Evolutionary conservation across 2,329 filamentous ascomycete species (phyloP).

Genomic region (Orbilia javanica): DNA sequence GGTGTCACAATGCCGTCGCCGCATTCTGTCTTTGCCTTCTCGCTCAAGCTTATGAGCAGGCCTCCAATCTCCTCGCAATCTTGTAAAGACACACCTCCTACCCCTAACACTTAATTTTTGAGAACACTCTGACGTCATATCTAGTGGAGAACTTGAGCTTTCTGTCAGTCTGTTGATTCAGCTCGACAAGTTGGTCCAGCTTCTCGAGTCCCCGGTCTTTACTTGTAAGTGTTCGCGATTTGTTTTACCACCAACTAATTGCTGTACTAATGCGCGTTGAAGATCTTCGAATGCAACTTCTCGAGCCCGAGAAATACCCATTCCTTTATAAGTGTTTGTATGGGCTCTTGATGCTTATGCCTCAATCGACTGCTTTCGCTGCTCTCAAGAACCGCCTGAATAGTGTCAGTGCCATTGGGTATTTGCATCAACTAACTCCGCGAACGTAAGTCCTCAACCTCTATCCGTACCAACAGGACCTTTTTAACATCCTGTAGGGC

Average conservation of each 20-base stretch:
- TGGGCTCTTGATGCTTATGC: conserved; percentile 96
- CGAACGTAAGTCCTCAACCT: conserved; percentile 74
- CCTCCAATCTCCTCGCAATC: conserved; percentile 93
- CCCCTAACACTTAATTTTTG: background rate
- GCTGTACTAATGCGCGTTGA: conserved; percentile 31
- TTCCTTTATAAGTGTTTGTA: conserved; percentile 98
- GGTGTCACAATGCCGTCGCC: conserved; percentile 98
- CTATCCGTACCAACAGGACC: background rate
- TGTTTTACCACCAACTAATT: background rate
- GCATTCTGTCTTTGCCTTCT: conserved; percentile 96
- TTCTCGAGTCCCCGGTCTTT: conserved; percentile 96
- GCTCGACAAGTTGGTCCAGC: conserved; percentile 96
- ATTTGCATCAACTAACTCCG: conserved; percentile 81
- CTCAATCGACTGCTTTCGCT: conserved; percentile 96
- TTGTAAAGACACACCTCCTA: conserved; percentile 73
- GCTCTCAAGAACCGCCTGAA: conserved; percentile 96
- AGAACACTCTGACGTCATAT: conserved; percentile 57
- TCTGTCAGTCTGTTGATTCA: conserved; percentile 98
- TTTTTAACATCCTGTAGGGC: conserved; percentile 11
- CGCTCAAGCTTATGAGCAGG: conserved; percentile 97
- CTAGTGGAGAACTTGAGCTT: conserved; percentile 97
- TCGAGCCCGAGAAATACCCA: conserved; percentile 94
- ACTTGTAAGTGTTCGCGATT: conserved; percentile 77
- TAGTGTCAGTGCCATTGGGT: conserved; percentile 96
- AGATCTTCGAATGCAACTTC: conserved; percentile 93